Conservation (phyloP, 768 basidiomycete genomes). For the Lactarius quietus region DNA sequence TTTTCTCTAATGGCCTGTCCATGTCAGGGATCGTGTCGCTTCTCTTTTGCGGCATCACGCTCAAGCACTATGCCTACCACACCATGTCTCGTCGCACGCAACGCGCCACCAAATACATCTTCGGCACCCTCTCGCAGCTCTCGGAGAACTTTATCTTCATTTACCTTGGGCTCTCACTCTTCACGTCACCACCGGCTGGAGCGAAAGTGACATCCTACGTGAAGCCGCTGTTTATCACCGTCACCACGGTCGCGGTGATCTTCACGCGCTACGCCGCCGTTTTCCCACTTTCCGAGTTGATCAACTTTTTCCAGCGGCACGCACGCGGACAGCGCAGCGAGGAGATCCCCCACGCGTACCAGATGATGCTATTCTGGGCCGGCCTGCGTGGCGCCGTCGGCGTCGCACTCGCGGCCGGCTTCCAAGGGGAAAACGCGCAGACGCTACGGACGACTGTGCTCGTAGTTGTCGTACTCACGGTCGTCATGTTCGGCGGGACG, state of each 20-base stretch:
- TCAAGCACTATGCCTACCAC: slow-evolving; percentile 99
- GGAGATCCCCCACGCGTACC: slow-evolving; percentile 95
- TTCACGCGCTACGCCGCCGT: slow-evolving; percentile 96
- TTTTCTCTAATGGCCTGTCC: slow-evolving; percentile 93
- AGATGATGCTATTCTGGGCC: slow-evolving; percentile 99
- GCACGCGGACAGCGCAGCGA: slow-evolving; percentile 83
- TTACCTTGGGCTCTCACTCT: slow-evolving; percentile 95
- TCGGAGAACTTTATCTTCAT: slow-evolving; percentile 99
- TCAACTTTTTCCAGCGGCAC: slow-evolving; percentile 91
- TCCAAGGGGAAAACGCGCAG: slow-evolving; percentile 88
- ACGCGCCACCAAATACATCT: slow-evolving; percentile 92
- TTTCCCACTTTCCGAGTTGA: slow-evolving; percentile 91
- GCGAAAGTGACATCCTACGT: slow-evolving; percentile 82
- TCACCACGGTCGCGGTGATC: slow-evolving; percentile 88
- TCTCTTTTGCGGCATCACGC: slow-evolving; percentile 97
- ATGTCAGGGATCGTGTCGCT: slow-evolving; percentile 98
- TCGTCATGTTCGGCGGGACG: slow-evolving; percentile 95
- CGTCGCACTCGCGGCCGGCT: slow-evolving; percentile 95
- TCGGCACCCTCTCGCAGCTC: slow-evolving; percentile 89
- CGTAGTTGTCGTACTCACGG: slow-evolving; percentile 88
- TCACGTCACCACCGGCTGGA: slow-evolving; percentile 79
- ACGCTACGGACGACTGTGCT: slow-evolving; percentile 92
- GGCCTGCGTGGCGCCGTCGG: slow-evolving; percentile 95
- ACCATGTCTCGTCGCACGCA: slow-evolving; percentile 97
- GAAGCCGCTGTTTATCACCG: slow-evolving; percentile 91